A percentile compares a stretch with the other conserved stretches of the same genome.
These are phyloP conservation scores for Colletotrichum eleusines DNA, from an alignment of 2,329 filamentous ascomycete species.

Conservation along the genomic window DNA sequence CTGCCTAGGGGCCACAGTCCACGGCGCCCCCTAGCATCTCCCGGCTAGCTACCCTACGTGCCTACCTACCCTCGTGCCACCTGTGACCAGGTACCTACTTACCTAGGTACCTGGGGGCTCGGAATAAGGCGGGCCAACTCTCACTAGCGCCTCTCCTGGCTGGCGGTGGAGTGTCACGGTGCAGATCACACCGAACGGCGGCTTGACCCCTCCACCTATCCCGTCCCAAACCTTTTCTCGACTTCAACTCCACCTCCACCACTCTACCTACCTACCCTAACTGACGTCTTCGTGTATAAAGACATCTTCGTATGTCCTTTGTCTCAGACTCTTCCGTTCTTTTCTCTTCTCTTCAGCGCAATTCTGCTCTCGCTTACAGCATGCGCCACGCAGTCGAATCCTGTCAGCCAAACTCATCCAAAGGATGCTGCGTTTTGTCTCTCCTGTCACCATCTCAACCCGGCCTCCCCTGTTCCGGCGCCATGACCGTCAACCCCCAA, in stretches of 20 bases:
- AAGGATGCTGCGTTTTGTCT: constrained; percentile 34
- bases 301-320: constrained; percentile 9
- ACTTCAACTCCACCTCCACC: constrained; percentile 37
- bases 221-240: constrained; percentile 40
- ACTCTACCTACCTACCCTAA: neutral
- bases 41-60: too few species aligned
- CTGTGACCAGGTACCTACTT: too few species aligned
- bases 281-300: constrained; percentile 38
- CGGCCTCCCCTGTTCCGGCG: constrained; percentile 38
- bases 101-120: too few species aligned
- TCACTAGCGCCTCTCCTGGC: constrained; percentile 26
- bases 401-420: constrained; percentile 21
- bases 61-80: too few species aligned
- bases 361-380: constrained; percentile 40
- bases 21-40: too few species aligned
- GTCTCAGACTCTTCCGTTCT: neutral
- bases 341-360: constrained; percentile 38
- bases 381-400: constrained; percentile 42
- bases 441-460: constrained; percentile 22
- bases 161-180: constrained; percentile 25
- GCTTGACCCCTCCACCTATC: constrained; percentile 32
- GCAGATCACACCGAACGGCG: constrained; percentile 36
- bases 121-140: constrained; percentile 33
- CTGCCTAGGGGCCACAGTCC: neutral
- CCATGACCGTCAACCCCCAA: constrained; percentile 14